phyloP scores from a whole-genome alignment of 257 asterid genomes.

The Parsonsia alboflavescens region DNA sequence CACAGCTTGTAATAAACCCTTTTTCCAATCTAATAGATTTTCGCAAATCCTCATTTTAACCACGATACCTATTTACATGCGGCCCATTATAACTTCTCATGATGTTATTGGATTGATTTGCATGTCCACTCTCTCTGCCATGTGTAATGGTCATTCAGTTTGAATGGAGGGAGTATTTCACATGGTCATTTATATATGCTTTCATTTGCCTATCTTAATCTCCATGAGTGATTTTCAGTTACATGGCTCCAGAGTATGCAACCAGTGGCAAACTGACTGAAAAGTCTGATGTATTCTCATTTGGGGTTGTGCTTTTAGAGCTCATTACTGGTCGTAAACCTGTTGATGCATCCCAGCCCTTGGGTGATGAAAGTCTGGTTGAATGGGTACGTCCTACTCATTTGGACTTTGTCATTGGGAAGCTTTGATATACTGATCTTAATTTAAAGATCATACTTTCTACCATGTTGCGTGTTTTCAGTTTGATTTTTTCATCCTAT shows the following conservation, averaged over 20 bases:
- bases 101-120: neutral
- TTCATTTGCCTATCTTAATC: constrained; percentile 15
- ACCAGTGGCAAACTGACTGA: constrained; percentile 82
- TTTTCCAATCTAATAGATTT: neutral
- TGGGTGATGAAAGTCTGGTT: constrained; percentile 85
- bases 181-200: neutral
- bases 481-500: neutral
- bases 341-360: constrained; percentile 77
- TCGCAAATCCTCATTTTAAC: neutral
- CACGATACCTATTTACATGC: neutral
- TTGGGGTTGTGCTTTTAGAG: constrained; percentile 85
- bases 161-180: neutral
- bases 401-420: constrained; percentile 1
- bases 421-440: constrained; percentile 16
- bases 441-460: neutral
- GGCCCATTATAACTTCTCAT: neutral
- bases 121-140: neutral
- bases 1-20: neutral
- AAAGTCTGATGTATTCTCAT: constrained; percentile 79
- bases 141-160: neutral
- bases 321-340: constrained; percentile 86
- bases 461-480: neutral
- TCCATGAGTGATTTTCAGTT: constrained; percentile 42
- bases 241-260: constrained; percentile 92
- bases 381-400: constrained; percentile 60